A percentile compares a stretch with the other conserved stretches of the same genome.
phyloP scores from a whole-genome alignment of 352 stramenopile species.

The Halophytophthora batemanensis region DNA sequence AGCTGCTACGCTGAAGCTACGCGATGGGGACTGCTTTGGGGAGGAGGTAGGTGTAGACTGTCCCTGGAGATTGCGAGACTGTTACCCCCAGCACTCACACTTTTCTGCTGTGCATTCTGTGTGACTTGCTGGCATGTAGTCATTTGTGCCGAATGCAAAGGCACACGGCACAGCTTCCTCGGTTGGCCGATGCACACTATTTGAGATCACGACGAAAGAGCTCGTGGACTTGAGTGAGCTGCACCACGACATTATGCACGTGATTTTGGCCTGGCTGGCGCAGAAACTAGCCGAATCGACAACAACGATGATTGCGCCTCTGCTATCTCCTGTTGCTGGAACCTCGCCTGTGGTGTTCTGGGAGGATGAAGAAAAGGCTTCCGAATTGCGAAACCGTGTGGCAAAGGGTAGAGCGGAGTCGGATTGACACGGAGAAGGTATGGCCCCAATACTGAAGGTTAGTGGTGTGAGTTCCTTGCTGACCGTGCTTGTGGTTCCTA shows the following conservation, averaged over 20 bases:
- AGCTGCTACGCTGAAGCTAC: conserved; percentile 40
- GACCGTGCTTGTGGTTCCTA: not conserved
- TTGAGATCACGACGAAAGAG: conserved; percentile 74
- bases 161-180: conserved; percentile 42
- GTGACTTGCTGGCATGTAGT: conserved; percentile 31
- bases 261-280: conserved; percentile 75
- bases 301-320: conserved; percentile 56
- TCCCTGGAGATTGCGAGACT: too few species aligned
- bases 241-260: conserved; percentile 82
- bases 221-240: conserved; percentile 76
- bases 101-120: conserved; percentile 4
- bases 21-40: conserved; percentile 76
- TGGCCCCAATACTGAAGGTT: not conserved
- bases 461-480: not conserved
- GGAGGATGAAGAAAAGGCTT: conserved; percentile 34
- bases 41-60: conserved; percentile 68
- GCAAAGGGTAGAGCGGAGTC: conserved; percentile 57
- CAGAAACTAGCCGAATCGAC: conserved; percentile 68
- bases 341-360: conserved; percentile 21
- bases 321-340: conserved; percentile 40
- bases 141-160: conserved; percentile 57
- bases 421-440: conserved; percentile 29
- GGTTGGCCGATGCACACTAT: conserved; percentile 57
- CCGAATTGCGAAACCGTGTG: conserved; percentile 24
- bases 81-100: too few species aligned